Evolutionary conservation across 2,329 filamentous ascomycete genomes (phyloP).

Genomic region (Grosmannia penicillata): DNA sequence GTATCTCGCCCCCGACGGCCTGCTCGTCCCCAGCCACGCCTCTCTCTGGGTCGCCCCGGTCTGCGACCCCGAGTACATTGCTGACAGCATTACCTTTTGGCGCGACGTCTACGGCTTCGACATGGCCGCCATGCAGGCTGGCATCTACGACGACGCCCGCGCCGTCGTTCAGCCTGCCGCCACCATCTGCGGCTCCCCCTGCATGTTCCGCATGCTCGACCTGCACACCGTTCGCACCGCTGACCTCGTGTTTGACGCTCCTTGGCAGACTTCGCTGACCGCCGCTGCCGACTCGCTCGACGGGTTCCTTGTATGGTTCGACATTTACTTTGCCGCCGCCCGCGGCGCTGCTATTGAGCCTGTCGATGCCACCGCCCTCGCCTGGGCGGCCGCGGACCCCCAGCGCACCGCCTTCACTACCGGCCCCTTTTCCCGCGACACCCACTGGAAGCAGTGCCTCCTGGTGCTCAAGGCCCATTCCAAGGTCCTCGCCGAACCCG

Average conservation of each 20-base stretch:
- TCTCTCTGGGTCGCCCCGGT: slow-evolving; percentile 73
- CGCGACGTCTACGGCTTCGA: slow-evolving; percentile 87
- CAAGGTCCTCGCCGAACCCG: slow-evolving; percentile 28
- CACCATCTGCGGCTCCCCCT: slow-evolving; percentile 43
- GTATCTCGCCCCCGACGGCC: slow-evolving; percentile 64
- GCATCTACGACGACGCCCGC: slow-evolving; percentile 69
- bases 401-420: slow-evolving; percentile 77
- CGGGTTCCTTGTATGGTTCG: slow-evolving; percentile 85
- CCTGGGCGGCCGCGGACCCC: slow-evolving; percentile 43
- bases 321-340: slow-evolving; percentile 71
- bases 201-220: slow-evolving; percentile 60
- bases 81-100: slow-evolving; percentile 75
- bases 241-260: slow-evolving; percentile 61
- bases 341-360: slow-evolving; percentile 33
- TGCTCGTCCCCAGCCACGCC: slow-evolving; percentile 77
- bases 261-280: slow-evolving; percentile 48
- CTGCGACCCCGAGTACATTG: slow-evolving; percentile 60
- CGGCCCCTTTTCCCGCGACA: slow-evolving; percentile 58
- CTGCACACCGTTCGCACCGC: slow-evolving; percentile 56
- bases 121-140: slow-evolving; percentile 78
- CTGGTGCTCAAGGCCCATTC: slow-evolving; percentile 51
- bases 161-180: slow-evolving; percentile 54
- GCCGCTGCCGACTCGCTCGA: slow-evolving; percentile 57
- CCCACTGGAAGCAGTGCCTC: slow-evolving; percentile 84
- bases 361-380: slow-evolving; percentile 39